Evolutionary conservation across 2,329 filamentous ascomycete species (phyloP).

Genomic region (Coniochaeta sp.): DNA sequence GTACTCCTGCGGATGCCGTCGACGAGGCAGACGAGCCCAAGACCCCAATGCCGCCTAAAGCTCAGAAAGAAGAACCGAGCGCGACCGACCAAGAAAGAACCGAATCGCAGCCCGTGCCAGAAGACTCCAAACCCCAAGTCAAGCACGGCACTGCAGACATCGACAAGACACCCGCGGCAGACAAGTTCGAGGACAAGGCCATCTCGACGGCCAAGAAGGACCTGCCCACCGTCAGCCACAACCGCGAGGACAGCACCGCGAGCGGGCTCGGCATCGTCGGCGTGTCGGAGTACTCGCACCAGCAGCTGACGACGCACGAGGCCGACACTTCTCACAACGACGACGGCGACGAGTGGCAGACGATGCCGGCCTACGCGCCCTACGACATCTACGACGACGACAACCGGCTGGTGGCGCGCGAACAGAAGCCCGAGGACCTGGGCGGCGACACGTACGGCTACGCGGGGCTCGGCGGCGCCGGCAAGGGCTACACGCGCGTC

Average conservation of each 20-base stretch:
- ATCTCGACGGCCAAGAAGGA: slow-evolving; percentile 12
- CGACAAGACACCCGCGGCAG: slow-evolving; percentile 13
- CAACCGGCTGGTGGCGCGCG: slow-evolving; percentile 76
- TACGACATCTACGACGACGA: slow-evolving; percentile 97
- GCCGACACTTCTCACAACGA: slow-evolving; percentile 42
- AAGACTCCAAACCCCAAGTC: background rate
- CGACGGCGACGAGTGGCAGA: slow-evolving; percentile 75
- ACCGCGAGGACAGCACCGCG: slow-evolving; percentile 28
- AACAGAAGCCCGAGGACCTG: slow-evolving; percentile 59
- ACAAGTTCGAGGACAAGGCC: slow-evolving; percentile 13
- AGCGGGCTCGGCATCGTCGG: slow-evolving; percentile 20
- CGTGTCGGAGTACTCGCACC: slow-evolving; percentile 86
- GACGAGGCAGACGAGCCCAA: background rate
- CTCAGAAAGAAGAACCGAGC: background rate
- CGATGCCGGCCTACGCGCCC: slow-evolving; percentile 87
- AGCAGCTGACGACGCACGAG: slow-evolving; percentile 58
- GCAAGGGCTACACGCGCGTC: slow-evolving; percentile 93
- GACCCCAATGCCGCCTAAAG: background rate
- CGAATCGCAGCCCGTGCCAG: background rate
- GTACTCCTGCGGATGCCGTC: background rate
- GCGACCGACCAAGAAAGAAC: background rate
- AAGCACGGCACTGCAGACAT: background rate
- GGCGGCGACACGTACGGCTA: slow-evolving; percentile 65
- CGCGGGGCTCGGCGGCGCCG: slow-evolving; percentile 74
- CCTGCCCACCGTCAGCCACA: slow-evolving; percentile 20